A percentile compares a stretch with the other conserved stretches of the same genome.
Conservation (phyloP, 2,329 filamentous ascomycete genomes). For the Rutstroemia sp. region DNA sequence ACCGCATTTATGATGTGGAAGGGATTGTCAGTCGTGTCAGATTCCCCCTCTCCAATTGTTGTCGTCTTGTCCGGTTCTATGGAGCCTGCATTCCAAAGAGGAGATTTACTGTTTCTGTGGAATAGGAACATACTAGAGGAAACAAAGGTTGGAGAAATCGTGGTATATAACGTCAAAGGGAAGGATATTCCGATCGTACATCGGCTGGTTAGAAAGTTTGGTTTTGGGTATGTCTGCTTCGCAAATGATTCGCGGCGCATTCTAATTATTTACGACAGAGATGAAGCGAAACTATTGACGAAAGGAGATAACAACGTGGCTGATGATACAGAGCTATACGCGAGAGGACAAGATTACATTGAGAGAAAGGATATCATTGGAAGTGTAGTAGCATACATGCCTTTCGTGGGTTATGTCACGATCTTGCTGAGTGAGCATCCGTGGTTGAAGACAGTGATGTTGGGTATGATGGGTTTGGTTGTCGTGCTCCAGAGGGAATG, state of each 20-base stretch:
- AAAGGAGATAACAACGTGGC: constrained; percentile 96
- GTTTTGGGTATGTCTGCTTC: constrained; percentile 40
- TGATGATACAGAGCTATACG: constrained; percentile 89
- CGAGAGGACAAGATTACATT: constrained; percentile 77
- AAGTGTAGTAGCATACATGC: constrained; percentile 84
- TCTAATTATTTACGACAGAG: constrained; percentile 30
- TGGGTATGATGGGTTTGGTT: constrained; percentile 90
- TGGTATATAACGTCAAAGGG: constrained; percentile 67
- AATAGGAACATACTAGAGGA: constrained; percentile 45
- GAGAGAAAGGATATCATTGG: constrained; percentile 87
- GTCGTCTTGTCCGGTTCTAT: constrained; percentile 54
- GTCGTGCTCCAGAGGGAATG: constrained; percentile 88
- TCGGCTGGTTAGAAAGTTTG: constrained; percentile 72
- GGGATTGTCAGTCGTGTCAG: constrained; percentile 56
- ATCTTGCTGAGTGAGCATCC: constrained; percentile 93
- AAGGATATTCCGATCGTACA: constrained; percentile 99
- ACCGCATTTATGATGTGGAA: constrained; percentile 73
- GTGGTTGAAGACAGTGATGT: constrained; percentile 91
- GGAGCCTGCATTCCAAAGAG: constrained; percentile 55
- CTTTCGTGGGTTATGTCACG: constrained; percentile 93
- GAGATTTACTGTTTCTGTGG: constrained; percentile 52
- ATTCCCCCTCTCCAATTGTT: constrained; percentile 52
- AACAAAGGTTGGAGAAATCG: constrained; percentile 63
- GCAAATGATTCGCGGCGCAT: background rate
- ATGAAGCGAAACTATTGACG: constrained; percentile 69